Evolutionary conservation across 768 basidiomycete species (phyloP), one percentile per base, ranked within the genome.

Genomic region (Cyclocybe aegerita): DNA sequence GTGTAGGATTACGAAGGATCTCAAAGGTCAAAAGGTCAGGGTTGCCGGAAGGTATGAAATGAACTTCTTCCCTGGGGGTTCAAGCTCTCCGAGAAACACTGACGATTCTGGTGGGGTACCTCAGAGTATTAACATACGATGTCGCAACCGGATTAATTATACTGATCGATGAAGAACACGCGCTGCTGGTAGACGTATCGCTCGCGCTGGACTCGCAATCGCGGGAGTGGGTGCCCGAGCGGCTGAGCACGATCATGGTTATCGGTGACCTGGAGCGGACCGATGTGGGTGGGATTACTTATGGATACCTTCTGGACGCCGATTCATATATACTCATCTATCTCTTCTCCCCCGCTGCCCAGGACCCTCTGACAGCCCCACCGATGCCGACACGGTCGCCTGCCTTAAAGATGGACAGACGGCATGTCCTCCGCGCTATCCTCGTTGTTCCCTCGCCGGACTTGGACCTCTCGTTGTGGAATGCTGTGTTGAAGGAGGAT

Each of bases 51-150:
- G 79, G 85, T 85, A 64, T 50, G 77, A 62, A 23, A 49, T 9
- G 30, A 43, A 39, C 32, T 48, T 31, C 14, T 31, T 15, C 37
- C 4, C n/a, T 43, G 29, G 44, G 35, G 34, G 30, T 23, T 23
- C 23, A 23, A 23, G 23, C 23, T 23, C 23, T 29, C 10, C 17
- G 39, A 54, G 45, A 53, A 14, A 50, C 29, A 40, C 34, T 46
- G 32, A 12, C 36, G 15, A 17, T 23, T 43, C 36, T 43, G 33
- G 16, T 51, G 38, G 30, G 8, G 31, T 17, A 46, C 40, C 23
- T 31, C 48, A 88, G 86, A 59, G 70, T 86, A 55, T 71, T 85
- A 33, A 70, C 75, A 30, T 84, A 85, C 60, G 82, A 86, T 53
- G 67, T 70, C 10, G 57, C 64, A 7, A 75, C 73, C 35, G 76